Base-by-base conservation (phyloP, 805 yeast genomes). In the Wickerhamiella occidentalis region DNA sequence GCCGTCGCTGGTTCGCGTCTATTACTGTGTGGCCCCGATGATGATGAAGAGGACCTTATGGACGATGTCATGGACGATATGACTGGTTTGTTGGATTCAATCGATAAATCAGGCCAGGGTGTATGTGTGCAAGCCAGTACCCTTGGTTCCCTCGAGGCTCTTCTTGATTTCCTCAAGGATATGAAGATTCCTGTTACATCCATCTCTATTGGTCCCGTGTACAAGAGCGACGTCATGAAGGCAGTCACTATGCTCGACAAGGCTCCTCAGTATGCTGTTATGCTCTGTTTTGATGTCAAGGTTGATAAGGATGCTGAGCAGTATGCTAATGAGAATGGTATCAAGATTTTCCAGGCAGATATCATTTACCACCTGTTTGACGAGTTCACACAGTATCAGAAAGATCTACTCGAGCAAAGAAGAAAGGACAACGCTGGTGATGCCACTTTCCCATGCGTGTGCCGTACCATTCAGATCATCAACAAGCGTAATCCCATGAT, bases 141-240 rank as follows among this genome's bases (percentile, higher is more conserved):
- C 18, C 77, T 92, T 63, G 99, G 99, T 75, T 88, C 98, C 40
- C 73, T 92, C 61, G 99, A 92, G 72, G 99, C 99, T 2, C 72
- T 92, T 58, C 76, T 92, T 55, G 97, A 90, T 68, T 92, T 92
- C 85, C 77, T 92, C 66, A 90, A 90, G 70, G 95, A 85, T 61
- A 85, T 88, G 96, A 92, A 92, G 76, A 92, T 92, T 68, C 99
- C 99, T 18, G 99, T 92, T 33, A 87, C 90, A 96, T 84, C 96
- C 30, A 88, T 92, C 63, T 95, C 96, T 49, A 75, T 92, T 64
- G 99, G 99, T 61, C 98, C 99, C 49, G 98, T 92, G 36, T 92
- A 71, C 74, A 92, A 90, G 72, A 82, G 96, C 71, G 99, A 92
- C 72, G 95, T 92, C 44, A 92, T 92, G 94, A 85, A 87, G 65